These are phyloP conservation scores for Apiospora pterosperma DNA, from an alignment of 2,329 filamentous ascomycete species.

Conservation along the genomic window DNA sequence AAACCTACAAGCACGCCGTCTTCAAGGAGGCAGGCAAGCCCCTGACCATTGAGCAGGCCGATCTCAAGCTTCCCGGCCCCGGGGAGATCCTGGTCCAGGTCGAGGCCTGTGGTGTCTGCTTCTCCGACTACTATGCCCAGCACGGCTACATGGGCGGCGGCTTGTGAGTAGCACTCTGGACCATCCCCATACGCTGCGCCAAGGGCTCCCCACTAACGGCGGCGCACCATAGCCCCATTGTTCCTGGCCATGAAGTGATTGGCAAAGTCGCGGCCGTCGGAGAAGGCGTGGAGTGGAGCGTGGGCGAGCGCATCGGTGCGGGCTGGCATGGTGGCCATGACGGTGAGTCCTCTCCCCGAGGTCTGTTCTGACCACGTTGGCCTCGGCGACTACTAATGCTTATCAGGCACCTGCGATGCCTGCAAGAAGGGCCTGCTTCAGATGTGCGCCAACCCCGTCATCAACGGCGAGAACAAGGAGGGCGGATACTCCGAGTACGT, in stretches of 20 bases:
- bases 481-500: conserved; percentile 57
- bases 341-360: conserved; percentile 10
- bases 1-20: conserved; percentile 54
- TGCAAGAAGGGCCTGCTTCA: conserved; percentile 54
- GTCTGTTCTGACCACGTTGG: no score
- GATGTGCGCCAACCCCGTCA: conserved; percentile 53
- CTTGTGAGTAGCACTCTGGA: conserved; percentile 28
- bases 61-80: conserved; percentile 41
- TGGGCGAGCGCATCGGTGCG: conserved; percentile 48
- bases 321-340: conserved; percentile 55
- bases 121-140: conserved; percentile 41
- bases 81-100: conserved; percentile 60
- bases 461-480: conserved; percentile 52
- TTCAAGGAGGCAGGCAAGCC: conserved; percentile 45
- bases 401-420: conserved; percentile 39
- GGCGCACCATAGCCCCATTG: conserved; percentile 26
- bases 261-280: conserved; percentile 54
- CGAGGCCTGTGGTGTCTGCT: conserved; percentile 58
- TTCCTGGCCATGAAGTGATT: conserved; percentile 61
- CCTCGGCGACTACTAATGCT: not conserved
- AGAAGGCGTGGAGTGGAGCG: conserved; percentile 49
- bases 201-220: no score
- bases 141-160: conserved; percentile 33
- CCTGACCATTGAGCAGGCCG: conserved; percentile 49
- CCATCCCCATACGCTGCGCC: no score